Evolutionary conservation across 2,329 filamentous ascomycete species (phyloP), one percentile per base, ranked within the genome.

Genomic region (Cordyceps cateniannulata): DNA sequence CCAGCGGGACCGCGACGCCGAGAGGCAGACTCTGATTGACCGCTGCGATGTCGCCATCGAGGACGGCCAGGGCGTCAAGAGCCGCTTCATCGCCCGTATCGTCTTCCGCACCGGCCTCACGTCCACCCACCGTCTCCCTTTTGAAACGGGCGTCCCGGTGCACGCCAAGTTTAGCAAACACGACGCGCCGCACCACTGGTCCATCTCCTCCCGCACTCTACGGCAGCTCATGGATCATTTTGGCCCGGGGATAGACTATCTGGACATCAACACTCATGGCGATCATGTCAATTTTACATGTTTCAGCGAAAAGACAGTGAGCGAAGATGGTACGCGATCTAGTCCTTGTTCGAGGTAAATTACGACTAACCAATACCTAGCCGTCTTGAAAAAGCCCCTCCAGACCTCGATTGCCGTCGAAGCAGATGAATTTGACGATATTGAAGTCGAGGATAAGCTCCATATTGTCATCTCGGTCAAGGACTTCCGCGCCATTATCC

Each of bases 381-480:
- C 90, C 67, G 85, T 91, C 18, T 74, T 93, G 49, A 92, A 91
- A 70, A 90, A 93, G 69, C 90, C 90, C 6, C 78, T 93, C 1
- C 88, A 91, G 66, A 93, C 90, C 10, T 90, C 89, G 32, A 90
- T 93, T 63, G 84, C 89, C 1, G 82, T 93, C 16, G 88, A 91
- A 69, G 85, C 84, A 32, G 83, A 88, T 61, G 89, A 93, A 66
- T 93, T 93, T 67, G 86, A 90, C 61, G 82, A 87, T 56, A 90
- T 93, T 63, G 79, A 84, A 24, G 85, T 91, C 32, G 86, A 91
- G 69, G 85, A 90, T 62, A 86, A 88, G 55, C 80, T 92, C 61
- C 90, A 92, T 69, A 89, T 92, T 67, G 84, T 91, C 62, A 89
- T 93, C 69, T 90, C 86, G 66, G 89, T 93, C 69, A 92, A 91